Evolutionary conservation across 1,284 basidiomycete species (phyloP), one percentile per base, ranked within the genome.

Genomic region (Ustilago vetiveriae): DNA sequence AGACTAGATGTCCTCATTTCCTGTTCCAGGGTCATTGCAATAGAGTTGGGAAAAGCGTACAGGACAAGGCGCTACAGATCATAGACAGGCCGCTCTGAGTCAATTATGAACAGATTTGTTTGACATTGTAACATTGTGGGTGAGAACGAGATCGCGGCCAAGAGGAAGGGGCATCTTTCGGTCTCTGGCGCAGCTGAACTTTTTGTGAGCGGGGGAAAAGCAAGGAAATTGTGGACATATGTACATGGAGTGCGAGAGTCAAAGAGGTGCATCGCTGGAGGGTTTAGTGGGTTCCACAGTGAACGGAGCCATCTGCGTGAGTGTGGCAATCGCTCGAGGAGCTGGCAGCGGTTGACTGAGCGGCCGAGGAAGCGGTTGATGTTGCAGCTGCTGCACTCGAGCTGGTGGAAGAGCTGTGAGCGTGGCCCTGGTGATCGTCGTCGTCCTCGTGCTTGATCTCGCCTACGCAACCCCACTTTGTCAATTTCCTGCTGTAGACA

Each of bases 401-500:
- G 4, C 30, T 9, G 4, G 35, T 8, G 10, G 30, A 24, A 6
- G 42, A 35, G 33, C 27, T 13, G 35, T 7, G 33, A 13, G 35
- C 49, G 5, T 23, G 35, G 1, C 8, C 24, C 9, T 13, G 7
- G 32, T 46, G 41, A 21, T 14, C 36, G n/a, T 32, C 32, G 19
- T 58, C 16, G 8, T 44, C 30, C 13, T 48, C 23, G 21, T 43
- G 14, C 10, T 32, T n/a, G 11, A 62, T 29, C 14, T 48, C 47
- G 1, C 59, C 69, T 0, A 64, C 37, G 33, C 72, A 74, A 1
- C 58, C 82, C 19, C 82, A 81, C 32, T 74, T 58, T 26, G 76
- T 81, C 16, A 82, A 71, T 43, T 82, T 80, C 32, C 79, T 50
- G n/a, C 76, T 80, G 63, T 81, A 84, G 29, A 82, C 80, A 47